Evolutionary conservation across 768 basidiomycete species (phyloP), one percentile per base, ranked within the genome.

Genomic region (Leccinum pellstonianum): DNA sequence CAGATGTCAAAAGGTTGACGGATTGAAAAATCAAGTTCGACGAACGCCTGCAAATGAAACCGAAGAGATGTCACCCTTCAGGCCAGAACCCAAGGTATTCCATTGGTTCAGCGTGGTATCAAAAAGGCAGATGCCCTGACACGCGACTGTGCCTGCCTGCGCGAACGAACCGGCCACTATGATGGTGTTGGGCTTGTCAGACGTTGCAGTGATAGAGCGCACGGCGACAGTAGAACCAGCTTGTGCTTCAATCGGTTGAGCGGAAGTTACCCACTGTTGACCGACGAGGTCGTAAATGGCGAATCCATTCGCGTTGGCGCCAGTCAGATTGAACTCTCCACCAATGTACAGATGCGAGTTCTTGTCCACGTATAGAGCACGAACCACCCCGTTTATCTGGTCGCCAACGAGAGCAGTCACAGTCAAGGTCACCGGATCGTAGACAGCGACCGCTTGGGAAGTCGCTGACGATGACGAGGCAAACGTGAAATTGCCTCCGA

Each of bases 401-500:
- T 80, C 68, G 4, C 91, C 90, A 19, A 75, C 68, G 17, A 95
- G 77, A 1, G 84, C 80, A 35, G 77, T 75, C 23, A 89, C 73
- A 6, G 75, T 76, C 1, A 75, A 78, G 4, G 81, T 75, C 6
- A 74, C 68, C 3, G 81, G 73, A 68, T 94, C 81, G 69, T 96
- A 97, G 33, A 94, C 74, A 1, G 84, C 91, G 21, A 96, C 69
- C 31, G 81, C 85, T 61, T 81, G 77, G 2, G 84, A 79, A 3
- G 69, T 68, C 17, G 73, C 62, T 2, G 79, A 75, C 4, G 79
- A 75, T 7, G 73, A 69, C 41, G 76, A 62, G 6, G 78, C 60
- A 68, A 86, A 86, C 1, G 89, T 83, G 71, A 98, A 99, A 72
- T 95, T 94, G 37, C 96, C 96, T 33, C 95, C 96, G 52, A 98